phyloP scores from a whole-genome alignment of 1,139 yeast genomes.

The Hansenula lynferdii region DNA sequence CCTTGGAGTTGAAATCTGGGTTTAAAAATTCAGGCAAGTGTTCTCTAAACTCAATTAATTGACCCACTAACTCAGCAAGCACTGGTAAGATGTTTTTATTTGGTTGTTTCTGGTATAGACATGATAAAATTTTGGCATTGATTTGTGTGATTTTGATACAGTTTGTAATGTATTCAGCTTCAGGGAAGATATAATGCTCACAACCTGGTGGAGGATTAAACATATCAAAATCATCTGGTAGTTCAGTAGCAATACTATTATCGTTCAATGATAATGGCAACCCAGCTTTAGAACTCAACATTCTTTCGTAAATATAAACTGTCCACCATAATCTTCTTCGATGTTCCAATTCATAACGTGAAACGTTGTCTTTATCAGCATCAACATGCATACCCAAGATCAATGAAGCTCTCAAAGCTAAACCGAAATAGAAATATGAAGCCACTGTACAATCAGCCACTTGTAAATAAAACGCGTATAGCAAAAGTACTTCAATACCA shows the following conservation, averaged over 20 bases:
- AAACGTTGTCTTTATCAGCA: constrained; percentile 60
- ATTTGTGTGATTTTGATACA: constrained; percentile 81
- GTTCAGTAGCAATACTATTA: constrained; percentile 69
- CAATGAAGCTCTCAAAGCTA: constrained; percentile 70
- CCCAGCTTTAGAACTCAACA: constrained; percentile 83
- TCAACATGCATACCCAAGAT: constrained; percentile 83
- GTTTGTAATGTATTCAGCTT: constrained; percentile 72
- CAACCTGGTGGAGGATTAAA: constrained; percentile 50
- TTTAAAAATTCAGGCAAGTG: constrained; percentile 58
- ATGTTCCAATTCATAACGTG: constrained; percentile 71
- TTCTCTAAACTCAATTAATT: constrained; percentile 67
- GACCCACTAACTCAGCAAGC: constrained; percentile 65
- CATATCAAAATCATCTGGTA: constrained; percentile 70
- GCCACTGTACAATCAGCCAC: constrained; percentile 85
- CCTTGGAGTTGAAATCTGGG: constrained; percentile 56
- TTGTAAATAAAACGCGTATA: constrained; percentile 78
- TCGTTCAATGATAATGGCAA: constrained; percentile 75
- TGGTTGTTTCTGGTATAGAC: constrained; percentile 74
- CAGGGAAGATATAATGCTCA: constrained; percentile 71
- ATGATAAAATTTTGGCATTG: constrained; percentile 67
- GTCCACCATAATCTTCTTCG: constrained; percentile 90
- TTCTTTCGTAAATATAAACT: constrained; percentile 82
- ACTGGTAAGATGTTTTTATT: constrained; percentile 69
- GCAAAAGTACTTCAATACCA: constrained; percentile 71
- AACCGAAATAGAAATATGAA: constrained; percentile 75